Evolutionary conservation across 805 yeast genomes (phyloP).

Genomic region (Kluyveromyces wickerhamii): DNA sequence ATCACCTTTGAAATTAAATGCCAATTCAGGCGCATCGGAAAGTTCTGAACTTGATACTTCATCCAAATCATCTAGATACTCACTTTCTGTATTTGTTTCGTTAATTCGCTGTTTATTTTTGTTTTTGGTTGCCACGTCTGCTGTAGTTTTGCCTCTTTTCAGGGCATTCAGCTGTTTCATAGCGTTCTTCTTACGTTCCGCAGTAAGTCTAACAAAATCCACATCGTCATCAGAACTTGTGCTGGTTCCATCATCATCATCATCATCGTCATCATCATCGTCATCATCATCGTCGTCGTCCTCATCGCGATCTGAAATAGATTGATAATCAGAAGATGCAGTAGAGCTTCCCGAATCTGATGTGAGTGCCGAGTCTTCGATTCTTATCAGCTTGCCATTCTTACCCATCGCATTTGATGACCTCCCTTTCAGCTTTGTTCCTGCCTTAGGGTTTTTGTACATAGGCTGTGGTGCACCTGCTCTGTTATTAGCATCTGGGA

Average conservation of each 20-base stretch:
- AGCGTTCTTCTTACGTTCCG: constrained; percentile 52
- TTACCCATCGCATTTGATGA: constrained; percentile 25
- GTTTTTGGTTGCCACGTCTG: constrained; percentile 16
- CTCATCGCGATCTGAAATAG: constrained; percentile 28
- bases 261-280: constrained; percentile 33
- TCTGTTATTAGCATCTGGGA: constrained; percentile 27
- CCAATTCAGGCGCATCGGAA: constrained; percentile 17
- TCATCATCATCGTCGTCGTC: constrained; percentile 33
- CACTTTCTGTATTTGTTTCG: constrained; percentile 25
- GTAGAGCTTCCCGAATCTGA: constrained; percentile 11
- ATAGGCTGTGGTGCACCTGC: constrained; percentile 19
- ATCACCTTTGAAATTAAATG: constrained; percentile 24
- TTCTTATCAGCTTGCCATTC: constrained; percentile 29
- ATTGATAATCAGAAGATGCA: constrained; percentile 20
- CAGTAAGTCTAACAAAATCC: constrained; percentile 65
- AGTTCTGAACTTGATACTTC: constrained; percentile 15
- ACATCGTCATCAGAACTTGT: constrained; percentile 58
- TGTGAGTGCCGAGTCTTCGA: constrained; percentile 17
- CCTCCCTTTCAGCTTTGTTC: constrained; percentile 19
- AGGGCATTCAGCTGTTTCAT: constrained; percentile 38
- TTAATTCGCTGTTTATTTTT: constrained; percentile 12
- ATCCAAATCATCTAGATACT: constrained; percentile 45
- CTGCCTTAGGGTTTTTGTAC: constrained; percentile 16
- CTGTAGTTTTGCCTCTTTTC: constrained; percentile 30
- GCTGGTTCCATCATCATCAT: constrained; percentile 28